Conservation (phyloP, 2,329 filamentous ascomycete species). For the Drechslerella coelobrocha region DNA sequence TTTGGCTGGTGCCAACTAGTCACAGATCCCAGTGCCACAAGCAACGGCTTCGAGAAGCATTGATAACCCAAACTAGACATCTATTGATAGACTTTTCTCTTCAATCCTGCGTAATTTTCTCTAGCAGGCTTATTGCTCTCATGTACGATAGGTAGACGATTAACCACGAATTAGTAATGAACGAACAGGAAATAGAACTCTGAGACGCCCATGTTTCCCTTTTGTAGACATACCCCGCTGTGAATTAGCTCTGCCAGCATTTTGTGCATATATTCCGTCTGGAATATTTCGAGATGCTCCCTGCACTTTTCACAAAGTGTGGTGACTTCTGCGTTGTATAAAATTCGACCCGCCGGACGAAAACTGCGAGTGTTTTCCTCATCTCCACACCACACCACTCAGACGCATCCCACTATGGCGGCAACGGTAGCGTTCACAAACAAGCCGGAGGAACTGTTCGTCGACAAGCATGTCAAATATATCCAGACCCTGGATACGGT, state of each 20-base stretch:
- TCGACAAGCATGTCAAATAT: slow-evolving; percentile 82
- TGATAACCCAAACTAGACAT: neutral
- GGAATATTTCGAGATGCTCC: slow-evolving; percentile 3
- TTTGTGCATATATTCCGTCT: slow-evolving; percentile 17
- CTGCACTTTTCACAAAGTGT: slow-evolving; percentile 3
- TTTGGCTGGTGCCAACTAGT: slow-evolving; percentile 74
- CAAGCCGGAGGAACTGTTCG: slow-evolving; percentile 51
- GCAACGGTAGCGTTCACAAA: slow-evolving; percentile 36
- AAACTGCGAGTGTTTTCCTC: neutral
- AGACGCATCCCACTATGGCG: slow-evolving; percentile 5
- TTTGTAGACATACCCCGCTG: neutral
- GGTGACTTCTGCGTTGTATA: slow-evolving; percentile 46
- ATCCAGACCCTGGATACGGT: slow-evolving; percentile 89
- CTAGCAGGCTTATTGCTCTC: too few species aligned
- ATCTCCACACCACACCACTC: neutral
- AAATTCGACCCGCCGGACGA: slow-evolving; percentile 15
- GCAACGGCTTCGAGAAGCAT: slow-evolving; percentile 21
- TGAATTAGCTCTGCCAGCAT: neutral
- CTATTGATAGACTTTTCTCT: neutral
- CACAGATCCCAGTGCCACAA: slow-evolving; percentile 54
- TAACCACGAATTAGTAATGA: neutral
- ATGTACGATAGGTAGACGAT: slow-evolving; percentile 32
- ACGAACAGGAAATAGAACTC: neutral
- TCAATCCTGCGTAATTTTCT: too few species aligned
- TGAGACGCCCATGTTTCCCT: neutral